These are phyloP conservation scores for Cryphonectria radicalis DNA, from an alignment of 2,329 filamentous ascomycete species.

Conservation along the genomic window DNA sequence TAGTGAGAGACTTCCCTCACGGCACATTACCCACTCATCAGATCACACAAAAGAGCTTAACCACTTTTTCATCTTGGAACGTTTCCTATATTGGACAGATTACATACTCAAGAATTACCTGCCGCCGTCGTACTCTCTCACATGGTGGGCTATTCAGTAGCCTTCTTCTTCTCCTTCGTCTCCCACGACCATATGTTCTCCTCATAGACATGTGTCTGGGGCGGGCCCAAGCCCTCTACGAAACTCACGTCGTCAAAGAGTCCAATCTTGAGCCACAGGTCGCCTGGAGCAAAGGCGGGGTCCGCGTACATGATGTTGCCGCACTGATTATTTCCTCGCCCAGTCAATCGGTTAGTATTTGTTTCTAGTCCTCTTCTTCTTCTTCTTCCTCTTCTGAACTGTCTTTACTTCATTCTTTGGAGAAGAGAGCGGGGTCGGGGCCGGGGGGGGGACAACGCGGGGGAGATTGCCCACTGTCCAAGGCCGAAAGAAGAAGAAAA, in stretches of 20 bases:
- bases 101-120: background rate
- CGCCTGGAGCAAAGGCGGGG: background rate
- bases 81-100: background rate
- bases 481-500: background rate
- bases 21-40: background rate
- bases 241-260: conserved; percentile 20
- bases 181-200: conserved; percentile 20
- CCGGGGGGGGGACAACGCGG: too few species aligned
- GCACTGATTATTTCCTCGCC: conserved; percentile 1
- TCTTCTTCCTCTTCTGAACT: background rate
- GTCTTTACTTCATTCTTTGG: background rate
- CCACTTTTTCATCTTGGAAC: background rate
- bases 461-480: background rate
- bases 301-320: conserved; percentile 21
- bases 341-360: background rate
- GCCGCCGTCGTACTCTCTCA: background rate
- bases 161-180: background rate
- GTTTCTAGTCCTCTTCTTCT: background rate
- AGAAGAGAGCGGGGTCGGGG: background rate
- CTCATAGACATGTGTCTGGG: conserved; percentile 16
- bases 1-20: background rate
- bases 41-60: background rate
- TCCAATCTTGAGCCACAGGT: conserved; percentile 18
- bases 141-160: background rate
- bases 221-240: conserved; percentile 14